phyloP scores from a whole-genome alignment of 352 stramenopile genomes.

The Phytopythium sindhum region DNA sequence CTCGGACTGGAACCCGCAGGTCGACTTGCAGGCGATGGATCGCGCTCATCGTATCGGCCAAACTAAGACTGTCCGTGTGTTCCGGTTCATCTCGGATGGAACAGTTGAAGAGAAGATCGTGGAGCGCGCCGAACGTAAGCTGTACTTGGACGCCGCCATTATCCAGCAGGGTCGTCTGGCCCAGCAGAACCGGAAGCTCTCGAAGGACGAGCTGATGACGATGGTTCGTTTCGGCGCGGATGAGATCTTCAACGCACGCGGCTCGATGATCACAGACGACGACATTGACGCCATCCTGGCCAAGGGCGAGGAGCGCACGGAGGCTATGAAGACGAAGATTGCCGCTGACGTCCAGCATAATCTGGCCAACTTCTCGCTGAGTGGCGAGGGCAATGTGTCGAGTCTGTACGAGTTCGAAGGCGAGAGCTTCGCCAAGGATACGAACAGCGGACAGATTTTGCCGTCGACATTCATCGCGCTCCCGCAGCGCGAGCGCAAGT shows the following conservation, averaged over 20 bases:
- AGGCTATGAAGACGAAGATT: constrained; percentile 87
- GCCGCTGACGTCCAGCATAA: constrained; percentile 94
- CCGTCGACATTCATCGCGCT: constrained; percentile 90
- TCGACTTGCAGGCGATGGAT: constrained; percentile 98
- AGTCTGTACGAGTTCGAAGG: constrained; percentile 88
- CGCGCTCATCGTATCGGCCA: constrained; percentile 97
- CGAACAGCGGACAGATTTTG: constrained; percentile 69
- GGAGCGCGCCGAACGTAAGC: constrained; percentile 96
- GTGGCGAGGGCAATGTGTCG: constrained; percentile 80
- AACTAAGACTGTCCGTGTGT: constrained; percentile 98
- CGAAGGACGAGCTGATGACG: constrained; percentile 98
- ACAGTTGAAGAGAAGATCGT: constrained; percentile 99
- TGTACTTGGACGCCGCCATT: constrained; percentile 98
- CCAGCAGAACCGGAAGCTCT: constrained; percentile 89
- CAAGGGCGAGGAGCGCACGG: constrained; percentile 89
- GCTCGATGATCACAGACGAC: constrained; percentile 90
- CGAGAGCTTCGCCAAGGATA: constrained; percentile 89
- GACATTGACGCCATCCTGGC: constrained; percentile 92
- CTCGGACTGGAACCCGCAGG: constrained; percentile 98
- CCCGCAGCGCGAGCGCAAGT: constrained; percentile 84
- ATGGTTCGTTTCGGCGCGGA: constrained; percentile 92
- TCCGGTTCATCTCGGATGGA: constrained; percentile 97
- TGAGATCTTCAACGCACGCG: constrained; percentile 87
- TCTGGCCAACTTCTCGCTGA: constrained; percentile 94
- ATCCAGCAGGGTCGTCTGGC: constrained; percentile 98